A percentile compares a stretch with the other conserved stretches of the same genome.
These are phyloP conservation scores for Cercophora newfieldiana DNA, from an alignment of 495 filamentous ascomycete species.

Conservation along the genomic window DNA sequence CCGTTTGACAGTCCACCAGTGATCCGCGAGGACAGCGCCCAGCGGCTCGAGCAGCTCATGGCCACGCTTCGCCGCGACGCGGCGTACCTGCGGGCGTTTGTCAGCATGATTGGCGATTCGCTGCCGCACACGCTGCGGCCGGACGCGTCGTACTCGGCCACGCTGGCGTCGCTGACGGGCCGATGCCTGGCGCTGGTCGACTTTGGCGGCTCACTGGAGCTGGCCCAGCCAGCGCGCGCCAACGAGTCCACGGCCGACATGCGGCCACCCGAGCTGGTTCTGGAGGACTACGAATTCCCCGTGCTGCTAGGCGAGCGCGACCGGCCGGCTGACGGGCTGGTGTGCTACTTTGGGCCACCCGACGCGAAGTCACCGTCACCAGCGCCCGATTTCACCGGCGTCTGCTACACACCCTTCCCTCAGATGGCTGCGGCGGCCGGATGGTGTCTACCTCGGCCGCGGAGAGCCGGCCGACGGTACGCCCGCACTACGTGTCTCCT, in stretches of 20 bases:
- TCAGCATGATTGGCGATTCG: constrained; percentile 36
- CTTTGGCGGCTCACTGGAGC: constrained; percentile 47
- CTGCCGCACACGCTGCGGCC: background rate
- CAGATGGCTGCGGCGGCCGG: background rate
- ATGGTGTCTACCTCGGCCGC: background rate
- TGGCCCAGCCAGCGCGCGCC: constrained; percentile 21
- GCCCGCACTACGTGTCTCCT: background rate
- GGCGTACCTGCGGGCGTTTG: constrained; percentile 39
- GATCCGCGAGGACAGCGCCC: background rate
- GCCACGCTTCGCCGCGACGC: constrained; percentile 21
- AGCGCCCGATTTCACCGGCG: background rate
- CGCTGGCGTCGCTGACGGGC: constrained; percentile 42
- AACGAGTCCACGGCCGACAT: background rate
- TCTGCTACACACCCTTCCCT: background rate
- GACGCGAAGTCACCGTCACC: background rate
- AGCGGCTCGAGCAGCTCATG: constrained; percentile 37
- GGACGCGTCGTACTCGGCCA: constrained; percentile 34
- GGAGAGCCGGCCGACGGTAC: background rate
- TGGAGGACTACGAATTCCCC: constrained; percentile 36
- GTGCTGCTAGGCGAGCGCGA: constrained; percentile 45
- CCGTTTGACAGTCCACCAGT: constrained; percentile 40
- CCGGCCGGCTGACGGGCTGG: constrained; percentile 42
- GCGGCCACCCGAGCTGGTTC: background rate
- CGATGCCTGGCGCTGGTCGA: constrained; percentile 51
- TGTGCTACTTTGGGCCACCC: constrained; percentile 41